Conservation (phyloP, 83 land plant species). For the Thuja plicata region DNA sequence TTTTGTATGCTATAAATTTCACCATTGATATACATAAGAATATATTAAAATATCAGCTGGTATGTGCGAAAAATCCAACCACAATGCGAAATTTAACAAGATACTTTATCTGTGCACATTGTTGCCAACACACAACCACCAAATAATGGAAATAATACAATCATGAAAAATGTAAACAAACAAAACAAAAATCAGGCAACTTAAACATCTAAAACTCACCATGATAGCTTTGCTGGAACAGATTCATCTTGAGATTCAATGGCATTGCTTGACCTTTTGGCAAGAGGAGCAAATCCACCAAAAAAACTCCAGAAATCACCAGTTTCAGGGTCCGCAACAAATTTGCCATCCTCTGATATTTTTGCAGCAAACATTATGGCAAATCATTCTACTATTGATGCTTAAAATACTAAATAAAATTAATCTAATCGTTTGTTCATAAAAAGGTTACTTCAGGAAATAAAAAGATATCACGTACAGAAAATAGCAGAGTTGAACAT, state of each 20-base stretch:
- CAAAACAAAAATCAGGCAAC: not conserved
- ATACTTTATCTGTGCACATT: not conserved
- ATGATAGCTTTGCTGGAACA: conserved; percentile 32
- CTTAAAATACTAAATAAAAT: not conserved
- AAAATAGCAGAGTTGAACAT: not conserved
- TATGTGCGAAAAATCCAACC: not conserved
- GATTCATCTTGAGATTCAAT: conserved; percentile 16
- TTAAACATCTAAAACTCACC: conserved; percentile 28
- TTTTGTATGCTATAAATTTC: conserved; percentile 57
- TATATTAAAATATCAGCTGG: not conserved
- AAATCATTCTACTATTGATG: not conserved
- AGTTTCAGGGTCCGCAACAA: conserved; percentile 75
- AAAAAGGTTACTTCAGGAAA: not conserved
- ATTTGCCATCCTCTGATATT: conserved; percentile 73
- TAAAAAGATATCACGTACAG: not conserved
- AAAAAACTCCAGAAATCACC: conserved; percentile 83
- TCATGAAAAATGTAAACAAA: not conserved
- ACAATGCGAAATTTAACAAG: not conserved
- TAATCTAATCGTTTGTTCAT: not conserved
- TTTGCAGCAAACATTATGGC: not conserved
- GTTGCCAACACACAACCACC: not conserved
- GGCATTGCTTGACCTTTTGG: conserved; percentile 23
- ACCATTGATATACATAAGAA: not conserved
- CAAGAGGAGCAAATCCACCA: conserved; percentile 85
- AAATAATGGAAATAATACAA: not conserved